Base-by-base conservation (phyloP, 140 eudicot genomes). In the Bidens hawaiensis region DNA sequence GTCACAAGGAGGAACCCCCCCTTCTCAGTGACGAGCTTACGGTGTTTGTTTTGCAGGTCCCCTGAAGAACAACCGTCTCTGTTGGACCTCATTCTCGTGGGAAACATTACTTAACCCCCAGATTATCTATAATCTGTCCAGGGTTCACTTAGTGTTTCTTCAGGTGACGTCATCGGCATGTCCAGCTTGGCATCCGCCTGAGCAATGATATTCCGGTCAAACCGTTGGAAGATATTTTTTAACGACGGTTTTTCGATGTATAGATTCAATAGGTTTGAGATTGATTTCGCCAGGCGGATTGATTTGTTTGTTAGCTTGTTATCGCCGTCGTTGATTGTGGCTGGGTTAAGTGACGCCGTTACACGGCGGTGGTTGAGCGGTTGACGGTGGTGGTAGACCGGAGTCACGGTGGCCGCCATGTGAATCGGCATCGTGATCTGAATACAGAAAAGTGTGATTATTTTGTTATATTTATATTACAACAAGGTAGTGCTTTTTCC, bases 151-250 rank as follows among this genome's bases (percentile, higher is more conserved):
- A n/a, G n/a, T n/a, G n/a, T n/a, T 64, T 85, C 90, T 69, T 80
- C 82, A 0, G 90, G 94, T 0, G 94, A 88, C 66, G 34, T 57
- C 7, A 81, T 60, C 23, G 96, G 94, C 1, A 58, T 43, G 23
- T 80, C 51, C 19, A 68, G 81, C 64, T 75, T 83, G 10, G 78
- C 78, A 51, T 71, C 80, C 21, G 72, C 42, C 47, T 34, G 62
- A n/a, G 57, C 50, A 19, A 27, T 64, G 1, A 4, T 62, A 31
- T 68, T 58, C 6, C 31, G 15, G 25, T 57, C 38, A 2, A 30
- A 14, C 11, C 51, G 42, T 5, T 51, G 61, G 27, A 82, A 64
- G 2, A 30, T 30, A n/a, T n/a, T n/a, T n/a, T n/a, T n/a, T n/a
- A n/a, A n/a, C n/a, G n/a, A n/a, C n/a, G n/a, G n/a, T n/a, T n/a